Evolutionary conservation across 805 yeast species (phyloP), one percentile per base, ranked within the genome.

Genomic region (Saccharomycopsis olivae): DNA sequence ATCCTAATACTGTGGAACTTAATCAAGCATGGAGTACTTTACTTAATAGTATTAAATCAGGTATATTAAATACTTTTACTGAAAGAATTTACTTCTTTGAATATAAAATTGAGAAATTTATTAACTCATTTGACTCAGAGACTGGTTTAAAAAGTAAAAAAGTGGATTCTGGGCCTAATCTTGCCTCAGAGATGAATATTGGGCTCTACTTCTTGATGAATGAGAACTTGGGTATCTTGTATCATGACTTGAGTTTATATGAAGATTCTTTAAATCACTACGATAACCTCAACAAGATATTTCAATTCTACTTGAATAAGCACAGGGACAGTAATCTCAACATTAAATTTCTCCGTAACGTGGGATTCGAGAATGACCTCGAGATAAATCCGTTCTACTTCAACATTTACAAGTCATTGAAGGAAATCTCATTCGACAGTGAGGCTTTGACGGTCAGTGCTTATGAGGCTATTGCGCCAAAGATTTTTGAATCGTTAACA

Each of bases 261-360:
- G 80, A 78, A 20, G 88, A 82, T 38, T 68, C 89, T 0, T 53
- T 78, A 27, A 57, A 54, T 3, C 65, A 69, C 17, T 78, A 74
- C 47, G 68, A 70, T 24, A 62, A 60, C 21, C 49, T 82, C 4
- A 62, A 65, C 14, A 43, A 49, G 1, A 47, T 56, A 5, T 61
- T 62, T 23, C 49, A 54, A 23, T 50, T 41, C 25, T 50, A 42
- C 25, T 44, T 39, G 33, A 42, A 44, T 3, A 23, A 36, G 3
- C 35, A 47, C 25, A 10, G 29, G 2, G 39, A 19, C 16, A 35
- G 24, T 23, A 19, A 36, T 23, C 34, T 30, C 14, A 24, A 36
- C 11, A 18, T 40, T 17, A 25, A 19, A 36, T 36, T 33, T 29
- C 17, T 40, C 3, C 37, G 40, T 4, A 36, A 44, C 4, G 40